phyloP scores from a whole-genome alignment of 495 filamentous ascomycete species.

The Cudoniella acicularis region DNA sequence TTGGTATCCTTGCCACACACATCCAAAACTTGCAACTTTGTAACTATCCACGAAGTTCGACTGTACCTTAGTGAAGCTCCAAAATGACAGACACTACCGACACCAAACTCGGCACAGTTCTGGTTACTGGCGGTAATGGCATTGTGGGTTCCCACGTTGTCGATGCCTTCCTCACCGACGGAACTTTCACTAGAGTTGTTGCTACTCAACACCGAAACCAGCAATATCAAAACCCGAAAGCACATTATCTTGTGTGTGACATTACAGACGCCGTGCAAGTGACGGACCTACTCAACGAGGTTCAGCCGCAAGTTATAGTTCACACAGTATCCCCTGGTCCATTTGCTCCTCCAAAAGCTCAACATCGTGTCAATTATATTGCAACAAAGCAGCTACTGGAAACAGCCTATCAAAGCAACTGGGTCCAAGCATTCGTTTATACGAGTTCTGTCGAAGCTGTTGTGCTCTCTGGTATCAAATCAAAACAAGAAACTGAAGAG shows the following conservation, averaged over 20 bases:
- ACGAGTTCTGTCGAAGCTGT: neutral
- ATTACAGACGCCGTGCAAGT: neutral
- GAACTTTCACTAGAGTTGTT: neutral
- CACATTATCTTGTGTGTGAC: neutral
- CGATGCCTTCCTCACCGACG: neutral
- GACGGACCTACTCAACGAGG: neutral
- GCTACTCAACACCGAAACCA: neutral
- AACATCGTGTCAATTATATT: neutral
- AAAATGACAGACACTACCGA: no score
- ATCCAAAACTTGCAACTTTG: no score
- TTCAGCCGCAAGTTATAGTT: neutral
- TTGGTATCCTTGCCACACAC: no score
- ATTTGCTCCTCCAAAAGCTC: neutral
- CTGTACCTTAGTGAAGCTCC: no score
- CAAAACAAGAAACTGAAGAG: neutral
- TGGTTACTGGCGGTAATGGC: neutral
- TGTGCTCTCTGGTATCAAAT: neutral
- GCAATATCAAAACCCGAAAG: neutral
- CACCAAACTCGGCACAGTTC: neutral
- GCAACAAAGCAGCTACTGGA: neutral
- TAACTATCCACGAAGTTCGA: no score
- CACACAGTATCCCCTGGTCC: neutral
- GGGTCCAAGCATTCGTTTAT: neutral
- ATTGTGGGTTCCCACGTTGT: neutral
- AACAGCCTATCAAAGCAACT: neutral